A percentile compares a stretch with the other conserved stretches of the same genome.
phyloP scores from a whole-genome alignment of 495 filamentous ascomycete species.

The Daldinia childiae region DNA sequence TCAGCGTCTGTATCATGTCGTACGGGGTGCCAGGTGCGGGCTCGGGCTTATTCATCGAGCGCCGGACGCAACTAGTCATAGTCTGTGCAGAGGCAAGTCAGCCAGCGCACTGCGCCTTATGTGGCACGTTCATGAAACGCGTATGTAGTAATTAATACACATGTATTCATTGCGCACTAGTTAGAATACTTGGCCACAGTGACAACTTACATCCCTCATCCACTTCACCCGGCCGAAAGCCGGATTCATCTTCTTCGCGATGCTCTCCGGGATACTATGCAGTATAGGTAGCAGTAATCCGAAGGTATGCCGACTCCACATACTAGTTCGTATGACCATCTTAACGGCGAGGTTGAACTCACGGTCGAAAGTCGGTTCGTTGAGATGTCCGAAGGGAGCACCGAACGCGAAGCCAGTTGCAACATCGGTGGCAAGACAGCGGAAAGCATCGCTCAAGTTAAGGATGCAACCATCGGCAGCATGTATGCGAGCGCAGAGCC shows the following conservation, averaged over 20 bases:
- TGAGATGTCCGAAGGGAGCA: conserved; percentile 46
- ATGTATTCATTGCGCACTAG: background rate
- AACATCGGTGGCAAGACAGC: conserved; percentile 50
- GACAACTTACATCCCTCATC: conserved; percentile 34
- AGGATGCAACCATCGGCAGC: conserved; percentile 34
- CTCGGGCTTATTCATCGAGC: conserved; percentile 37
- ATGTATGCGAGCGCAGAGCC: conserved; percentile 37
- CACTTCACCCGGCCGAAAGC: conserved; percentile 29
- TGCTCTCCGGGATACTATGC: conserved; percentile 30
- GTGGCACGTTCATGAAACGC: background rate
- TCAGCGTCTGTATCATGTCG: conserved; percentile 45
- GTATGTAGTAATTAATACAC: background rate
- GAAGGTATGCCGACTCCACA: conserved; percentile 28
- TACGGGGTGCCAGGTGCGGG: conserved; percentile 21
- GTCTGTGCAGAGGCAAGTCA: conserved; percentile 15
- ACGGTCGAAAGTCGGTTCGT: conserved; percentile 47
- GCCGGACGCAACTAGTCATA: conserved; percentile 33
- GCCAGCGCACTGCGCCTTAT: background rate
- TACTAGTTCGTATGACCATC: conserved; percentile 20
- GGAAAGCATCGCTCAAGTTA: conserved; percentile 47
- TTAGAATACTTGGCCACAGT: background rate
- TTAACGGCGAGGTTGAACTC: conserved; percentile 32
- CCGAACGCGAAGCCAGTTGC: conserved; percentile 50
- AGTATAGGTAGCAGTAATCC: conserved; percentile 23
- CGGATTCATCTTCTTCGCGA: conserved; percentile 30